Evolutionary conservation across 139 green algal genomes (phyloP).

Genomic region (Volvox reticuliferus): DNA sequence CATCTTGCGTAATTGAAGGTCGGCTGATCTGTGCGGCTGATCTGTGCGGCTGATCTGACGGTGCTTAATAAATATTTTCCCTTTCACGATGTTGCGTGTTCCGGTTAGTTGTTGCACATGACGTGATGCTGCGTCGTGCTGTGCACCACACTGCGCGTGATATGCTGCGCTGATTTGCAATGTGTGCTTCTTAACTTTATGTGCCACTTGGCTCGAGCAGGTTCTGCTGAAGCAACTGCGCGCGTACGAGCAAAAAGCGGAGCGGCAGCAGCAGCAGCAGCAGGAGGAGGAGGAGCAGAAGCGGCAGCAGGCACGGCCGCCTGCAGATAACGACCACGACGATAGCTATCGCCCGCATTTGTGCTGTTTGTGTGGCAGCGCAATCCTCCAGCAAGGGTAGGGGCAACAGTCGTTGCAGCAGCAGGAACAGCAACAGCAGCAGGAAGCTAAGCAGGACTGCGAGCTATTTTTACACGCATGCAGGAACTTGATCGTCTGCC

Average conservation of each 20-base stretch:
- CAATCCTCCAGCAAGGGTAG: not conserved
- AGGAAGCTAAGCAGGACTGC: not conserved
- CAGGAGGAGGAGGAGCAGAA: not conserved
- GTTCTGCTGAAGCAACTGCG: not conserved
- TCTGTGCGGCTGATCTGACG: too few species aligned
- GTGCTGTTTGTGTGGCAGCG: conserved; percentile 18
- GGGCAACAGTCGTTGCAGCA: not conserved
- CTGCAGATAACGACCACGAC: not conserved
- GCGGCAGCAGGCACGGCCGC: not conserved
- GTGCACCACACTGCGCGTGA: too few species aligned
- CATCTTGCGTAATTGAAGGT: too few species aligned
- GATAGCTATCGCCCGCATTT: conserved; percentile 4
- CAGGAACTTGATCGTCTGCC: too few species aligned
- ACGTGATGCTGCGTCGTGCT: too few species aligned
- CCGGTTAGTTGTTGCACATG: too few species aligned
- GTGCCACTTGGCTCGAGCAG: not conserved
- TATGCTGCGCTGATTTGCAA: too few species aligned
- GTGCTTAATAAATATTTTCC: too few species aligned
- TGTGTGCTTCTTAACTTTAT: too few species aligned
- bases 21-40: too few species aligned
- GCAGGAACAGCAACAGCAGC: conserved; percentile 9
- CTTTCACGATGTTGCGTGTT: too few species aligned
- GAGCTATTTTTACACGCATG: not conserved
- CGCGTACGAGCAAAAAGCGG: not conserved
- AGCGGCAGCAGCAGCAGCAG: not conserved